These are phyloP conservation scores for Xylariaceae sp. DNA, from an alignment of 2,329 filamentous ascomycete genomes.

Conservation along the genomic window DNA sequence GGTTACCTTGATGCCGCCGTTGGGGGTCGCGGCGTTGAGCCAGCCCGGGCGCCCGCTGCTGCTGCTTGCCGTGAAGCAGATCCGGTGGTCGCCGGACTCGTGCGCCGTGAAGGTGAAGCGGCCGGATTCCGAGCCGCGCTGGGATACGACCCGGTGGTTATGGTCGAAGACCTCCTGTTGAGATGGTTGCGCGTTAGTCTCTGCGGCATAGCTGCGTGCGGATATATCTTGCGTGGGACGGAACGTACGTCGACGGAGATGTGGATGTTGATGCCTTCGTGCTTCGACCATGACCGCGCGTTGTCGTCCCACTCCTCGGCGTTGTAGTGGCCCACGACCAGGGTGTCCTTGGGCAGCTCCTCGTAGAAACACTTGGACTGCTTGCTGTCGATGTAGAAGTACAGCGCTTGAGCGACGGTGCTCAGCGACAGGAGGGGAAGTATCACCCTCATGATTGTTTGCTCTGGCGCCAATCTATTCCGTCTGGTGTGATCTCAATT, in stretches of 20 bases:
- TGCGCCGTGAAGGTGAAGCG: conserved; percentile 95
- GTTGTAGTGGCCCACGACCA: conserved; percentile 89
- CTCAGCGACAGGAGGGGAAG: conserved; percentile 63
- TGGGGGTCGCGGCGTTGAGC: conserved; percentile 60
- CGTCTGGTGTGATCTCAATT: conserved; percentile 18
- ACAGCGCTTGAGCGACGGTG: conserved; percentile 70
- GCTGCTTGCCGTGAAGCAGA: conserved; percentile 88
- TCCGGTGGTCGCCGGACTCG: conserved; percentile 89
- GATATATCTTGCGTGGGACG: neutral
- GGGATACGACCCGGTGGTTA: conserved; percentile 90
- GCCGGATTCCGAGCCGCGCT: conserved; percentile 69
- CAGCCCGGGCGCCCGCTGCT: conserved; percentile 64
- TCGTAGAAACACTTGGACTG: conserved; percentile 95
- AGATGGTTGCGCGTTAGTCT: neutral
- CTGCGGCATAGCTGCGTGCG: neutral
- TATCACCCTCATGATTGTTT: conserved; percentile 53
- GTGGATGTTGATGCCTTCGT: conserved; percentile 74
- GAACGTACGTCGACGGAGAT: conserved; percentile 77
- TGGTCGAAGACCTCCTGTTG: conserved; percentile 86
- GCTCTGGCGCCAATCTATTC: neutral
- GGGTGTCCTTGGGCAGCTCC: conserved; percentile 93
- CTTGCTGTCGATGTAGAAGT: conserved; percentile 90
- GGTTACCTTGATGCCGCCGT: conserved; percentile 76
- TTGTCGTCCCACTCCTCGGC: conserved; percentile 79
- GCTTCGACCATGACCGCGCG: conserved; percentile 62